A percentile compares a stretch with the other conserved stretches of the same genome.
Conservation (phyloP, 73 alveolate species). For the Paraurostyla sp. region DNA sequence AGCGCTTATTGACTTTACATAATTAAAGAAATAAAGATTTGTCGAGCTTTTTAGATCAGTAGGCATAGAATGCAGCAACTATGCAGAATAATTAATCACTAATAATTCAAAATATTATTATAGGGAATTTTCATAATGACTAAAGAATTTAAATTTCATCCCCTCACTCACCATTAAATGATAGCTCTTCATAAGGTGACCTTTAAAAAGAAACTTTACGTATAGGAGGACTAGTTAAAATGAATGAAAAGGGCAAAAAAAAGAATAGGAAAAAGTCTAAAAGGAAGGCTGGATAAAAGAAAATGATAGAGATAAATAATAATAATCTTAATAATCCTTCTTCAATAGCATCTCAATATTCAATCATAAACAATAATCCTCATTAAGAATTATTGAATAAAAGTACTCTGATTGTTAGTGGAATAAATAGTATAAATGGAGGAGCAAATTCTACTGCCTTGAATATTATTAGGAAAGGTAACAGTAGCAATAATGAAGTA, state of each 20-base stretch:
- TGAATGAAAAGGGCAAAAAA: background rate
- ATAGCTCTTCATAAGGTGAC: background rate
- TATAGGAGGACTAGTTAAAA: background rate
- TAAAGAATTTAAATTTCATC: slow-evolving; percentile 8
- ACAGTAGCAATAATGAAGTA: no score
- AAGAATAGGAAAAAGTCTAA: slow-evolving; percentile 9
- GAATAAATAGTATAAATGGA: background rate
- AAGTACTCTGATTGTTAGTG: background rate
- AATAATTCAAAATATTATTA: slow-evolving; percentile 8
- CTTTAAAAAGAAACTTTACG: background rate
- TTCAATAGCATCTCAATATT: no score
- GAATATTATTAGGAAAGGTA: no score
- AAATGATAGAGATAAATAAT: no score
- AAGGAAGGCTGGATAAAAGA: no score
- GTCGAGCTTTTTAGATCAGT: background rate
- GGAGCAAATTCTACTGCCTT: background rate
- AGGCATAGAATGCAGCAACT: background rate
- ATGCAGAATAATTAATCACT: background rate
- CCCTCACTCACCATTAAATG: background rate
- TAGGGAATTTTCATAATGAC: slow-evolving; percentile 35
- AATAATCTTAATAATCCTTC: no score
- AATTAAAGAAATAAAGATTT: background rate
- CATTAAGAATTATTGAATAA: no score
- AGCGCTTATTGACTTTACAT: background rate
- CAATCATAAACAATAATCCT: no score